A percentile compares a stretch with the other conserved stretches of the same genome.
Evolutionary conservation across 352 stramenopile species (phyloP).

Genomic region (Pythium rhizo-oryzae): DNA sequence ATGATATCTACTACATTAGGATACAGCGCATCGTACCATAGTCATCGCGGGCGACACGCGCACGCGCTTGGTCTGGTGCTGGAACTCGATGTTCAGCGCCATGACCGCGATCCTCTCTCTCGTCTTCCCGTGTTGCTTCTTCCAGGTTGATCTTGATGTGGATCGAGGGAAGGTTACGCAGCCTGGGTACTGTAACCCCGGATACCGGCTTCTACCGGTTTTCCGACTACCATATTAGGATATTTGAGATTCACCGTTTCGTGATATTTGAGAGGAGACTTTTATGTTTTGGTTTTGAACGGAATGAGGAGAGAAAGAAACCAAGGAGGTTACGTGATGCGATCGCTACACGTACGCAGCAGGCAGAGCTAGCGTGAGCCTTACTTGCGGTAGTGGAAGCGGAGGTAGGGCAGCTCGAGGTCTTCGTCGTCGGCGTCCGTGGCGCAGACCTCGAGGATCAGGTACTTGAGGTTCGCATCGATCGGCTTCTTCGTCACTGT

Average conservation of each 20-base stretch:
- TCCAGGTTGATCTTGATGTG: constrained; percentile 4
- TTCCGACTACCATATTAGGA: neutral
- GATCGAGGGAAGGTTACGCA: neutral
- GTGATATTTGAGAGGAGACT: neutral
- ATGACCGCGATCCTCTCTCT: constrained; percentile 31
- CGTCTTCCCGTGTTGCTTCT: neutral
- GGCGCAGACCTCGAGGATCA: constrained; percentile 97
- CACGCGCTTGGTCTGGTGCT: constrained; percentile 73
- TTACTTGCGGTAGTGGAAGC: constrained; percentile 77
- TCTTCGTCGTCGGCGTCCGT: constrained; percentile 96
- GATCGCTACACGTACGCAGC: neutral
- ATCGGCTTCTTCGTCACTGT: constrained; percentile 97
- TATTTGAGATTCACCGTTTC: constrained; percentile 1
- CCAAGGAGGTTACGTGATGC: neutral
- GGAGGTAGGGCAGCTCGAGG: constrained; percentile 96
- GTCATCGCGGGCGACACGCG: constrained; percentile 70
- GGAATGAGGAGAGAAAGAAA: neutral
- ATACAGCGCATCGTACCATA: constrained; percentile 49
- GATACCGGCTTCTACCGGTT: constrained; percentile 1
- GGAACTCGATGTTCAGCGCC: constrained; percentile 78
- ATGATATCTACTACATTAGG: neutral
- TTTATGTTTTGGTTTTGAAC: constrained; percentile 1
- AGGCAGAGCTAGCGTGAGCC: too few relatives aligned
- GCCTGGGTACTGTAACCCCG: too few relatives aligned
- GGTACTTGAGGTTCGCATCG: constrained; percentile 94